Evolutionary conservation across 1,284 basidiomycete species (phyloP).

Genomic region (Marasmius oreades): DNA sequence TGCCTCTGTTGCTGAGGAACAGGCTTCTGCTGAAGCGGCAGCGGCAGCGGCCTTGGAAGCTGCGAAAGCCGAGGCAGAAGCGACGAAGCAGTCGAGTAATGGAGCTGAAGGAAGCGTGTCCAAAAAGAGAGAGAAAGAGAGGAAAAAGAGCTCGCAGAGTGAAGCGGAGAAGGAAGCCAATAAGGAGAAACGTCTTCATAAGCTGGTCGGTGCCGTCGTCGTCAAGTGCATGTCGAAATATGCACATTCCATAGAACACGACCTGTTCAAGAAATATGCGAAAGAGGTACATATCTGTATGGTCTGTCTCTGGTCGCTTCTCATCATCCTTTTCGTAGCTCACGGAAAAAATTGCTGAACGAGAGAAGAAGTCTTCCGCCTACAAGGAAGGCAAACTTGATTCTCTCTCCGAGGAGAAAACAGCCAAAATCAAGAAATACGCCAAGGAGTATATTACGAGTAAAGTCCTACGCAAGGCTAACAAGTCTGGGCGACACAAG

Average conservation of each 20-base stretch:
- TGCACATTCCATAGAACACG: conserved; percentile 74
- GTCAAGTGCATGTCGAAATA: conserved; percentile 93
- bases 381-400: conserved; percentile 74
- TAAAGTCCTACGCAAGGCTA: conserved; percentile 63
- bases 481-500: conserved; percentile 41
- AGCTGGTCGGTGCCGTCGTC: conserved; percentile 86
- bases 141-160: conserved; percentile 37
- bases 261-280: conserved; percentile 92
- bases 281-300: conserved; percentile 69
- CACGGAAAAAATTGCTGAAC: conserved; percentile 80
- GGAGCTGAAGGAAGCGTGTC: conserved; percentile 27
- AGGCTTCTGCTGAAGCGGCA: conserved; percentile 26
- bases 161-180: conserved; percentile 56
- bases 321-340: conserved; percentile 39
- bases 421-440: conserved; percentile 89
- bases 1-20: conserved; percentile 29
- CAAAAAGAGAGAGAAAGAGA: conserved; percentile 20
- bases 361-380: conserved; percentile 88
- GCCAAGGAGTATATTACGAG: conserved; percentile 80
- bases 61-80: conserved; percentile 37
- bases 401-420: conserved; percentile 81
- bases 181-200: conserved; percentile 82
- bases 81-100: conserved; percentile 33
- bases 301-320: conserved; percentile 5
- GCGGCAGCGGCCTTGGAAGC: conserved; percentile 25